phyloP scores from a whole-genome alignment of 2,329 filamentous ascomycete genomes.

The Aspergillus quadricinctus region DNA sequence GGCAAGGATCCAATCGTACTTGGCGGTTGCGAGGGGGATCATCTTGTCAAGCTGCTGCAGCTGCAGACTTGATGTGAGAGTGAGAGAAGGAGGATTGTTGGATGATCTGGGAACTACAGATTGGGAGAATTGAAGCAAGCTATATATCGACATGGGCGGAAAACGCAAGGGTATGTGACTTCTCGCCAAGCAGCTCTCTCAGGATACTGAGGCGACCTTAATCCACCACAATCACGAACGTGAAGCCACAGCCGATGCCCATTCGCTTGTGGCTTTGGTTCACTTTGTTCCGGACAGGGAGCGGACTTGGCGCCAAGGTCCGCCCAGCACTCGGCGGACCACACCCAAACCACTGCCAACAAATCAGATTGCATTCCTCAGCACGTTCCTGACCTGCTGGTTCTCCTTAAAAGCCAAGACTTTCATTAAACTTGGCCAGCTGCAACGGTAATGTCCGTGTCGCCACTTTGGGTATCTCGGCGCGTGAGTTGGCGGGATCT shows the following conservation, averaged over 20 bases:
- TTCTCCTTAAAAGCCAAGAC: neutral
- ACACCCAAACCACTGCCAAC: neutral
- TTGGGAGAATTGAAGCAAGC: neutral
- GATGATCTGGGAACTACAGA: neutral
- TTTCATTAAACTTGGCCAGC: neutral
- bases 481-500: neutral
- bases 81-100: neutral
- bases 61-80: neutral
- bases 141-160: neutral
- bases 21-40: constrained; percentile 19
- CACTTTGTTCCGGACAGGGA: neutral
- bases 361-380: neutral
- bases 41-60: constrained; percentile 10
- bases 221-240: constrained; percentile 1
- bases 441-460: neutral
- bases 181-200: neutral
- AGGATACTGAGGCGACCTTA: neutral
- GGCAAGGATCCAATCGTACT: constrained; percentile 29
- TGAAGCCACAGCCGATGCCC: constrained; percentile 1
- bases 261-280: constrained; percentile 1
- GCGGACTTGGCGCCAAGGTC: constrained; percentile 13
- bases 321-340: neutral
- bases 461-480: neutral
- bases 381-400: constrained; percentile 15
- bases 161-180: neutral